Base-by-base conservation (phyloP, 495 filamentous ascomycete genomes). In the Hyaloscypha finlandica region DNA sequence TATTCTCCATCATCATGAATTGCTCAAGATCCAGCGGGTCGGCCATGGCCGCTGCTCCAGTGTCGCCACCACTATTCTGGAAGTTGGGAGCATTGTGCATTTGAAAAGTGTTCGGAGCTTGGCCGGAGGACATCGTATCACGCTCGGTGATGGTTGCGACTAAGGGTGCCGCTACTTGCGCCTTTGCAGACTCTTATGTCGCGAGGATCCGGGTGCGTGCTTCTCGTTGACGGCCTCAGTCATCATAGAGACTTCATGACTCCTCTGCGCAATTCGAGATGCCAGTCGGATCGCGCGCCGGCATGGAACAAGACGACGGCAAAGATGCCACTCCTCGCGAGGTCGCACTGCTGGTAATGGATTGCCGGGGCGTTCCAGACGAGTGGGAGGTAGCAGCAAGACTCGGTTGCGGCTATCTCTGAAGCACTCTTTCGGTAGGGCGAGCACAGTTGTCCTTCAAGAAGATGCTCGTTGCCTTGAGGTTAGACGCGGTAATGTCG, bases 1-100 rank as follows among this genome's bases (percentile, higher is more conserved):
- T 37, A 56, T 59, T 66, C 22, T 59, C 61, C 8, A 69, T 64
- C 64, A 74, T 69, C 67, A 74, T 71, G 71, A 71, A 74, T 48
- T 74, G 66, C 37, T 69, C 71, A 19, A 74, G 19, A 20, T 71
- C 69, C 31, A 64, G 60, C 31, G 65, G 31, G 16, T 73, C 68
- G 3, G 66, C 19, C 54, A 68, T 64, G 61, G 68, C 60, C 29
- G 63, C 53, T 22, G 39, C 59, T 5, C 42, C 39, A 4, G 66
- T 45, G 55, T 66, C 70, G 31, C 54, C 39, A 5, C 22, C 64
- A 29, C 52, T 33, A 51, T 54, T 57, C 25, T 70, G 64, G 39
- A 58, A 72, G 29, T 55, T 53, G 54, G 67, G 45, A 42, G 54
- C 29, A 64, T 67, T 56, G 25, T 67, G 70, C 67, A 64, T 37